Conservation (phyloP, 371 early-diverging fungal genomes). For the Saksenaea vasiformis region DNA sequence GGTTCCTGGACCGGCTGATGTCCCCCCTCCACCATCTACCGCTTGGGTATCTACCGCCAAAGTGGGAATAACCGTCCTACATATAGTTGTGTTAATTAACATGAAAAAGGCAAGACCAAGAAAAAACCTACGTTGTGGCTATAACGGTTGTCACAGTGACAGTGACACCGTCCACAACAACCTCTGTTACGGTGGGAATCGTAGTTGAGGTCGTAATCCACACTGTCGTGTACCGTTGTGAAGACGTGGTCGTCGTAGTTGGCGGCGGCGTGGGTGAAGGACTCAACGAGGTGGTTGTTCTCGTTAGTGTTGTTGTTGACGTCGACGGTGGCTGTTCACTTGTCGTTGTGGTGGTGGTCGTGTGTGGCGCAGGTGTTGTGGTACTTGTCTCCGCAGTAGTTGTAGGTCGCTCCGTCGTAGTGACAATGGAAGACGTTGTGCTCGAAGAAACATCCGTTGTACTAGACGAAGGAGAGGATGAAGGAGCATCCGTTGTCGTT, state of each 20-base stretch:
- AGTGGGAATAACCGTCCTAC: slow-evolving; percentile 1
- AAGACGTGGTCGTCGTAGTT: not conserved
- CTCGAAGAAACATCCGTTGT: not conserved
- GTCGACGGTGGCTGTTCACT: not conserved
- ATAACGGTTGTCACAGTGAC: slow-evolving; percentile 7
- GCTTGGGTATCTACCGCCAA: not conserved
- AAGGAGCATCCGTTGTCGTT: not conserved
- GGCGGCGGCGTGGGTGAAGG: not conserved
- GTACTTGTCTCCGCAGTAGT: not conserved
- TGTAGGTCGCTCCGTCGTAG: not conserved
- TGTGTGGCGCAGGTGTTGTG: not conserved
- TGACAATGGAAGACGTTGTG: not conserved
- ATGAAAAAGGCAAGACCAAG: not conserved
- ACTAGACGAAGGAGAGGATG: not conserved
- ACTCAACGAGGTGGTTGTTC: not conserved
- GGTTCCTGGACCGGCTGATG: not conserved
- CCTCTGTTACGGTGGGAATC: slow-evolving; percentile 6
- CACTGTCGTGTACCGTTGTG: not conserved
- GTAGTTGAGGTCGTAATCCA: slow-evolving; percentile 7
- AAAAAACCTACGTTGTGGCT: slow-evolving; percentile 1
- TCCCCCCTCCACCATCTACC: not conserved
- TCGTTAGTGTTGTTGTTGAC: not conserved
- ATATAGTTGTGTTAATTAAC: not conserved
- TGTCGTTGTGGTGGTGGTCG: not conserved
- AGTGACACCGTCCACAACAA: slow-evolving; percentile 7